phyloP scores from a whole-genome alignment of 169 alveolate genomes.

The Cryptosporidium sp. region DNA sequence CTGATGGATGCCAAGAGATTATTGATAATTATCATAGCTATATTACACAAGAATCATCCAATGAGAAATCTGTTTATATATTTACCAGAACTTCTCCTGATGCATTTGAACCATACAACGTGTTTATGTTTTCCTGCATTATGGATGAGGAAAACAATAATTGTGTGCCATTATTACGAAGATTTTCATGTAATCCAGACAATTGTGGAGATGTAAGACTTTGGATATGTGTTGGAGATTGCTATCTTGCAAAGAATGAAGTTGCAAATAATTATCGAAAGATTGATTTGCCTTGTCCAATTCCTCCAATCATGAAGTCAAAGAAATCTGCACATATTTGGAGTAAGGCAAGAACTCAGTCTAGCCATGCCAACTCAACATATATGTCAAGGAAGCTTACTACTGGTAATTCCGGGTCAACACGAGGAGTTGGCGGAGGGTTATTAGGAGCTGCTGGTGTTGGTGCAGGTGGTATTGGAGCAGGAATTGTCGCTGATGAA shows the following conservation, averaged over 20 bases:
- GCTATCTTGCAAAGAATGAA: conserved; percentile 46
- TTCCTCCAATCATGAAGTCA: conserved; percentile 60
- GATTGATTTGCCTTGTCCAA: conserved; percentile 56
- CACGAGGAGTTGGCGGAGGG: conserved; percentile 6
- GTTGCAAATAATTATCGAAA: conserved; percentile 27
- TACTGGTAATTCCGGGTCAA: not conserved
- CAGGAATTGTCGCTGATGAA: not conserved
- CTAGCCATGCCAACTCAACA: not conserved
- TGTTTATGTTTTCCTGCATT: conserved; percentile 66
- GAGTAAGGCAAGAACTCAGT: not conserved
- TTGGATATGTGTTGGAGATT: conserved; percentile 68
- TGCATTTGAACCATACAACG: conserved; percentile 23
- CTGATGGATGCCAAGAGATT: conserved; percentile 39
- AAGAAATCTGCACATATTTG: conserved; percentile 24
- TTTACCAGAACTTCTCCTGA: conserved; percentile 54
- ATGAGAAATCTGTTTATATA: conserved; percentile 62
- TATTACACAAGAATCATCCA: conserved; percentile 32
- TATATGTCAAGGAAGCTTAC: not conserved
- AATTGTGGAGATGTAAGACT: conserved; percentile 40
- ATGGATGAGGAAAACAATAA: conserved; percentile 8
- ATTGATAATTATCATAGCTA: conserved; percentile 53
- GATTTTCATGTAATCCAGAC: conserved; percentile 35
- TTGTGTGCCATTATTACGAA: conserved; percentile 30
- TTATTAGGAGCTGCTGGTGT: conserved; percentile 30
- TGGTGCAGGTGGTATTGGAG: conserved; percentile 32